Evolutionary conservation across 2,329 filamentous ascomycete species (phyloP).

Genomic region (Myriosclerotinia duriaeana): DNA sequence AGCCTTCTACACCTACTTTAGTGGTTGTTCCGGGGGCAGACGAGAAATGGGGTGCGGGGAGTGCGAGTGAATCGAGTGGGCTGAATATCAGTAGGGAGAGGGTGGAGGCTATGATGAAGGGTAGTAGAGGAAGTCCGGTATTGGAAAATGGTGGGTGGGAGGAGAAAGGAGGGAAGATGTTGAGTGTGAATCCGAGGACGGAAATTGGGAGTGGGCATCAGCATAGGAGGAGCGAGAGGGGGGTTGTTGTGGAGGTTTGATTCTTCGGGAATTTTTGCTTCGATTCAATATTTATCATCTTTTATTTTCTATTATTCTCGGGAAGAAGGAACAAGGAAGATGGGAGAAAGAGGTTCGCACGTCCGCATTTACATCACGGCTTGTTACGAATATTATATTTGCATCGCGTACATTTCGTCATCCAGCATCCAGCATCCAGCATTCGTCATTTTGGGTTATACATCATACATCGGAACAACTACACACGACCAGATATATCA

Average conservation of each 20-base stretch:
- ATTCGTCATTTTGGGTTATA: no score
- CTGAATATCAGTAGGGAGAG: constrained; percentile 2
- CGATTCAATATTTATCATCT: not conserved
- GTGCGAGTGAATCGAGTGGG: not conserved
- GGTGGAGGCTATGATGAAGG: constrained; percentile 1
- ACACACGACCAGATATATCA: no score
- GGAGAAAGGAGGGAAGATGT: not conserved
- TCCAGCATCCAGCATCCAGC: no score
- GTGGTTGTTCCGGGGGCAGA: not conserved
- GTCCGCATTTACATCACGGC: not conserved
- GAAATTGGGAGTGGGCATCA: not conserved
- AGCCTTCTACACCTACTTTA: not conserved
- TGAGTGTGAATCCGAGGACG: not conserved
- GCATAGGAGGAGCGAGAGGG: constrained; percentile 15
- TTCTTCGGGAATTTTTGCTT: not conserved
- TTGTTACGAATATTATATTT: not conserved
- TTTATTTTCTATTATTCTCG: not conserved
- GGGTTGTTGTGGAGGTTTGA: constrained; percentile 4
- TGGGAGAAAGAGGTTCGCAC: not conserved
- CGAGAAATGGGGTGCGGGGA: not conserved
- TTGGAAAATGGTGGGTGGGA: not conserved
- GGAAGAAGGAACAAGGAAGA: not conserved
- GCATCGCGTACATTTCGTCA: no score
- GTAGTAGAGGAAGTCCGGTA: constrained; percentile 10
- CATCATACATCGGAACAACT: no score